Percentiles rank a stretch among this genome's conserved stretches.
phyloP scores from a whole-genome alignment of 1,284 basidiomycete genomes.

The Neotropicomus parvogracilis region DNA sequence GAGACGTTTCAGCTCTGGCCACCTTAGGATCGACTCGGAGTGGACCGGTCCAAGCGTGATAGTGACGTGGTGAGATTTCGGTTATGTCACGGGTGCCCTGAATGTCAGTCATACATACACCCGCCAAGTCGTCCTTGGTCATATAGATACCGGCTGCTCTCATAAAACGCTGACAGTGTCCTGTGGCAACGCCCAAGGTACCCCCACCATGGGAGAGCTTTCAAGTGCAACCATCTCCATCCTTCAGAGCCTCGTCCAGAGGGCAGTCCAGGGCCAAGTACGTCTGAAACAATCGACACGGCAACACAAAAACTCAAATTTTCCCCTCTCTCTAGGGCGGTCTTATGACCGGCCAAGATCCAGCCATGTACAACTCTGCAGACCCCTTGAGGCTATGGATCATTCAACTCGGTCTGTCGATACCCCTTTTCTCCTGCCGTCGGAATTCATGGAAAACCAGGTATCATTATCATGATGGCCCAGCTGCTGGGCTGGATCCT shows the following conservation, averaged over 20 bases:
- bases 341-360: constrained; percentile 70
- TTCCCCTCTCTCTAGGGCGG: constrained; percentile 49
- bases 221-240: constrained; percentile 38
- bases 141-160: not conserved
- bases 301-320: not conserved
- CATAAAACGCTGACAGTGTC: constrained; percentile 1
- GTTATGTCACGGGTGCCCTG: not conserved
- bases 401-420: constrained; percentile 72
- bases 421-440: not conserved
- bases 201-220: constrained; percentile 36
- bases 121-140: not conserved
- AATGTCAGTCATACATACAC: not conserved
- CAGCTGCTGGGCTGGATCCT: constrained; percentile 72
- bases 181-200: not conserved
- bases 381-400: constrained; percentile 89
- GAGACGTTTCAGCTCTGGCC: no score
- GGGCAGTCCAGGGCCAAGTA: constrained; percentile 42
- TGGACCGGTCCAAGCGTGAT: no score
- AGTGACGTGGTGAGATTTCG: no score
- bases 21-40: no score
- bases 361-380: constrained; percentile 54
- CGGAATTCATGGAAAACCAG: constrained; percentile 10
- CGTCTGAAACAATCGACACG: constrained; percentile 3
- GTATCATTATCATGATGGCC: constrained; percentile 65
- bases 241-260: constrained; percentile 32